Percentiles rank a stretch among this genome's conserved stretches.
Evolutionary conservation across 306 rosid species (phyloP).

Genomic region (Adenanthera pavonina): DNA sequence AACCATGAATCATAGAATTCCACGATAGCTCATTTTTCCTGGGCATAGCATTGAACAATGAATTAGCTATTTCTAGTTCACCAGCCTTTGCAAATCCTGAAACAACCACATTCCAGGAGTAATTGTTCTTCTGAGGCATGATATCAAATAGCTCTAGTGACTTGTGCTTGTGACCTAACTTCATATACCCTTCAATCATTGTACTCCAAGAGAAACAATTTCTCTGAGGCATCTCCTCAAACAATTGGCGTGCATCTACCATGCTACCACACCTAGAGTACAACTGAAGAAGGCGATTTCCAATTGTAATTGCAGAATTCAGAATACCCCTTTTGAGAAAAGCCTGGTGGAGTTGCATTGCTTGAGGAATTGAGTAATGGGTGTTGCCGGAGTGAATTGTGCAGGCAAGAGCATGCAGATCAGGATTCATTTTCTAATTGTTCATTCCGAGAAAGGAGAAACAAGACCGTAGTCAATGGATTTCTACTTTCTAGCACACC

Average conservation of each 20-base stretch:
- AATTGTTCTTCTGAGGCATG: conserved; percentile 65
- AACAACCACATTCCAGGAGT: conserved; percentile 65
- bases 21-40: conserved; percentile 57
- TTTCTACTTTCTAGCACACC: neutral
- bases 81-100: conserved; percentile 64
- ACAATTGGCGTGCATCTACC: conserved; percentile 41
- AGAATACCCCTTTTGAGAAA: conserved; percentile 68
- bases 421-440: conserved; percentile 42
- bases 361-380: conserved; percentile 44
- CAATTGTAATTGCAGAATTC: conserved; percentile 44
- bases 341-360: conserved; percentile 61
- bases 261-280: conserved; percentile 37
- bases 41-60: conserved; percentile 66
- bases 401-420: conserved; percentile 49
- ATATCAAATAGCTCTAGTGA: conserved; percentile 59
- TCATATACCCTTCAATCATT: conserved; percentile 59
- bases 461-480: neutral
- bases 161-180: conserved; percentile 49
- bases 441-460: neutral
- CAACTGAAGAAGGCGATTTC: conserved; percentile 72
- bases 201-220: conserved; percentile 70
- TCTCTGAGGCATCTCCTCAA: conserved; percentile 55
- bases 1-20: conserved; percentile 75
- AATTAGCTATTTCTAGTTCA: conserved; percentile 39
- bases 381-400: conserved; percentile 50